Base-by-base conservation (phyloP, 1,139 yeast genomes). In the Sugiyamaella paludigena region DNA sequence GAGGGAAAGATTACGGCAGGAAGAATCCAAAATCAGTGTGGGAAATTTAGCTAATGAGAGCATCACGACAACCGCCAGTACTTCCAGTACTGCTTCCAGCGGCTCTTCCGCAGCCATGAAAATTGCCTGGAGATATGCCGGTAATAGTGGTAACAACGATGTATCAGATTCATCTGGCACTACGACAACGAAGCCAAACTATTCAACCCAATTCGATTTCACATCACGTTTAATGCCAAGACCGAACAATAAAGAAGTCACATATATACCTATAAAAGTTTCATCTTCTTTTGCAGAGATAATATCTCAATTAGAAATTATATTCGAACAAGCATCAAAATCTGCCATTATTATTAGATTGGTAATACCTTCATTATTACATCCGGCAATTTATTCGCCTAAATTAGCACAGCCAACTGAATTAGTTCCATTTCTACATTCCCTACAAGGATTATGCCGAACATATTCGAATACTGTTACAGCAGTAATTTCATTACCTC, bases 361-460 rank as follows among this genome's bases (percentile, higher is more conserved):
- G 2, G 77, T 85, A 0, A 66, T 89, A 2, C 98, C 98, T 0
- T 77, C 81, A 9, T 72, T 92, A 31, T 72, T 92, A 47, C 86
- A 86, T 58, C 98, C 98, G 0, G 81, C 87, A 15, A 64, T 82
- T 40, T 91, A 87, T 63, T 74, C 81, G 1, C 84, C 87, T 1
- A 62, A 61, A n/a, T 66, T 74, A 45, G 72, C 80, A 4, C 64
- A 70, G 11, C 74, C 84, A 0, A 60, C 71, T 1, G 76, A 76
- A 45, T 72, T 84, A 0, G 61, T 87, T 4, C 82, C 84, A 2
- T 81, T 92, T 52, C 56, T 87, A 12, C 86, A 81, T 60, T 71
- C 80, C 1, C 65, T 92, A 41, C 75, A 84, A 49, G 67, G 79
- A 0, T 59, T 89, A 5, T 64, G 81, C 5, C 77, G 81, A 39